Conservation (phyloP, 345 rosid species). For the Lagerstroemia speciosa region DNA sequence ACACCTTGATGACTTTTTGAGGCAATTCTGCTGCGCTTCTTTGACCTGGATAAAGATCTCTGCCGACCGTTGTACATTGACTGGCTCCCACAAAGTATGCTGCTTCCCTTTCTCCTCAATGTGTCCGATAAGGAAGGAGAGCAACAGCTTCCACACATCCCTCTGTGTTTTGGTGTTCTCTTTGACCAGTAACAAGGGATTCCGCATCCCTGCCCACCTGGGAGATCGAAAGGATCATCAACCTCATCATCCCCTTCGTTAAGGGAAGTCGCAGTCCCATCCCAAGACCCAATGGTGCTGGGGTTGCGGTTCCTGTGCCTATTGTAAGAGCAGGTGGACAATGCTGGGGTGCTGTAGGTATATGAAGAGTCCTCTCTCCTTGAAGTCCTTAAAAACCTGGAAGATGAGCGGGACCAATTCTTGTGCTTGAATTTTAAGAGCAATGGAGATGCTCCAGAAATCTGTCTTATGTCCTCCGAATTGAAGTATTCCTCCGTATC, state of each 20-base stretch:
- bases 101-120: conserved; percentile 75
- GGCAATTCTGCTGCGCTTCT: conserved; percentile 38
- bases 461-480: conserved; percentile 50
- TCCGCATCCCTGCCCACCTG: conserved; percentile 85
- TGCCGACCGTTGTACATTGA: conserved; percentile 45
- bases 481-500: conserved; percentile 53
- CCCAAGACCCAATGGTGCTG: conserved; percentile 80
- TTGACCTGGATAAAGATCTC: conserved; percentile 34
- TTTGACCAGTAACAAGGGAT: conserved; percentile 93
- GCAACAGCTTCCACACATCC: conserved; percentile 61
- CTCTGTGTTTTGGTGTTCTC: conserved; percentile 67
- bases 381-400: conserved; percentile 40
- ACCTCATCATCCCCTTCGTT: conserved; percentile 67
- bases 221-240: conserved; percentile 73
- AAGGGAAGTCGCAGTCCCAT: conserved; percentile 71
- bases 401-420: conserved; percentile 53
- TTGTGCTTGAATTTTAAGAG: conserved; percentile 49
- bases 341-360: conserved; percentile 76
- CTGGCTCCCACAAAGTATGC: conserved; percentile 68
- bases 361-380: conserved; percentile 68
- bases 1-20: conserved; percentile 60
- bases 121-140: conserved; percentile 93
- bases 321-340: conserved; percentile 74
- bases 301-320: conserved; percentile 49
- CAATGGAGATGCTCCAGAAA: conserved; percentile 57